A percentile compares a stretch with the other conserved stretches of the same genome.
Conservation (phyloP, 2,329 filamentous ascomycete species). For the Alternaria sp. region DNA sequence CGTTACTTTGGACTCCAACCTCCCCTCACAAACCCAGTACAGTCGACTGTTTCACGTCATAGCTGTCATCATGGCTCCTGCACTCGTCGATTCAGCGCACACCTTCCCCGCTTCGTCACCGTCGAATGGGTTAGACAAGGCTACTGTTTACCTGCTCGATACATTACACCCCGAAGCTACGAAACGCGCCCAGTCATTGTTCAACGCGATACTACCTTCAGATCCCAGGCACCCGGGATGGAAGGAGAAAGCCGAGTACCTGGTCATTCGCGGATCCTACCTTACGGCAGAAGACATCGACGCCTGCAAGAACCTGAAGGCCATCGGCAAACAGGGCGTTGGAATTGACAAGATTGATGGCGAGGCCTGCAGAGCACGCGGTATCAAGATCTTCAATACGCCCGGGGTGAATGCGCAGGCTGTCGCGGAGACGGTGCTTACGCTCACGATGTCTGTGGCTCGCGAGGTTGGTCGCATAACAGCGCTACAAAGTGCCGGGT, state of each 20-base stretch:
- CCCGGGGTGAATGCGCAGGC: conserved; percentile 55
- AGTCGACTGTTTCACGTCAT: too few relatives aligned
- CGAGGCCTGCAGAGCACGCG: conserved; percentile 47
- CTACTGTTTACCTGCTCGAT: conserved; percentile 53
- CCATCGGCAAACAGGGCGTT: conserved; percentile 58
- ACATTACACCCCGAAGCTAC: conserved; percentile 48
- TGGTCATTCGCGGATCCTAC: conserved; percentile 49
- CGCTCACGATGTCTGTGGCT: conserved; percentile 45
- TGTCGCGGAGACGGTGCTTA: conserved; percentile 51
- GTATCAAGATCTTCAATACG: conserved; percentile 57
- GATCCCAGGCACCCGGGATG: conserved; percentile 49
- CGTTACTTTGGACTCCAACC: background rate
- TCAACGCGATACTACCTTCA: conserved; percentile 48
- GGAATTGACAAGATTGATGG: conserved; percentile 55
- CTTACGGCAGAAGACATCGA: conserved; percentile 51
- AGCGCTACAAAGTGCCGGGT: conserved; percentile 42
- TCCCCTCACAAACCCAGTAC: too few relatives aligned
- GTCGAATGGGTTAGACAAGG: conserved; percentile 22
- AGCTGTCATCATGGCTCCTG: background rate
- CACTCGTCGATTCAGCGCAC: background rate
- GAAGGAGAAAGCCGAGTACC: conserved; percentile 50
- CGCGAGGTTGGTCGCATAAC: conserved; percentile 29
- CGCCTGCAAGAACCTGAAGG: conserved; percentile 46
- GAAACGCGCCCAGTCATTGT: conserved; percentile 46
- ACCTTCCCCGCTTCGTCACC: background rate